phyloP scores from a whole-genome alignment of 2,329 filamentous ascomycete genomes.

The Bimuria novae-zelandiae region DNA sequence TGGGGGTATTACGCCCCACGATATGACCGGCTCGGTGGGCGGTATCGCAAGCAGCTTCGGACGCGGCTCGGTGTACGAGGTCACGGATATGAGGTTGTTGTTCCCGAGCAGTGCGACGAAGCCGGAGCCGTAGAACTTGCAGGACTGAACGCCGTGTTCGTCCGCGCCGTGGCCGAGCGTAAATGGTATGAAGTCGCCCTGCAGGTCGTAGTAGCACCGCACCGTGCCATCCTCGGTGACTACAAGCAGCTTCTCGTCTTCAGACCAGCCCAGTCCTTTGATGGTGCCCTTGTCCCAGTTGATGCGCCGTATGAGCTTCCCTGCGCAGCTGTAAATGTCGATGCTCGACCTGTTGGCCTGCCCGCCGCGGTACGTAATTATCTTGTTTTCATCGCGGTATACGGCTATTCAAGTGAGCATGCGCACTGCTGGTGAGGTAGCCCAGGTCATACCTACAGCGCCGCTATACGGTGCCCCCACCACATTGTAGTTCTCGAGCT shows the following conservation, averaged over 20 bases:
- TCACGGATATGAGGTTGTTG: slow-evolving; percentile 84
- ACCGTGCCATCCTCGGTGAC: slow-evolving; percentile 90
- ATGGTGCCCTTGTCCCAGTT: slow-evolving; percentile 89
- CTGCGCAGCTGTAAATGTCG: slow-evolving; percentile 91
- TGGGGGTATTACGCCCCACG: slow-evolving; percentile 88
- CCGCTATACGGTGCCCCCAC: slow-evolving; percentile 91
- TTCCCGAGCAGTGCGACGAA: slow-evolving; percentile 90
- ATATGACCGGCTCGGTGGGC: slow-evolving; percentile 78
- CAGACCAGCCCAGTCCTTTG: slow-evolving; percentile 91
- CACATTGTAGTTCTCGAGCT: slow-evolving; percentile 93
- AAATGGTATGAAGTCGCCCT: slow-evolving; percentile 94
- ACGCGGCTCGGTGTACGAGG: slow-evolving; percentile 86
- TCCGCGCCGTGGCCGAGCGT: slow-evolving; percentile 87
- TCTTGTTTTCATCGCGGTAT: slow-evolving; percentile 84
- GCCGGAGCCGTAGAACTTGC: slow-evolving; percentile 88
- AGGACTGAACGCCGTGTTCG: slow-evolving; percentile 83
- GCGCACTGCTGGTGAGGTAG: background rate
- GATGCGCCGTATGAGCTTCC: slow-evolving; percentile 83
- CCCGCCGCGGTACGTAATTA: slow-evolving; percentile 75
- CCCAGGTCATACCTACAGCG: slow-evolving; percentile 71
- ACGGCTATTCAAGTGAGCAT: slow-evolving; percentile 66
- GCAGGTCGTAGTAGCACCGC: slow-evolving; percentile 86
- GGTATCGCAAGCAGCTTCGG: slow-evolving; percentile 79
- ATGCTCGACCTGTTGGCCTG: slow-evolving; percentile 79
- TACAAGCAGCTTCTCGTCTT: slow-evolving; percentile 88